Percentiles rank a stretch among this genome's conserved stretches.
Evolutionary conservation across 305 asterid species (phyloP).

Genomic region (Fraxinus platypoda): DNA sequence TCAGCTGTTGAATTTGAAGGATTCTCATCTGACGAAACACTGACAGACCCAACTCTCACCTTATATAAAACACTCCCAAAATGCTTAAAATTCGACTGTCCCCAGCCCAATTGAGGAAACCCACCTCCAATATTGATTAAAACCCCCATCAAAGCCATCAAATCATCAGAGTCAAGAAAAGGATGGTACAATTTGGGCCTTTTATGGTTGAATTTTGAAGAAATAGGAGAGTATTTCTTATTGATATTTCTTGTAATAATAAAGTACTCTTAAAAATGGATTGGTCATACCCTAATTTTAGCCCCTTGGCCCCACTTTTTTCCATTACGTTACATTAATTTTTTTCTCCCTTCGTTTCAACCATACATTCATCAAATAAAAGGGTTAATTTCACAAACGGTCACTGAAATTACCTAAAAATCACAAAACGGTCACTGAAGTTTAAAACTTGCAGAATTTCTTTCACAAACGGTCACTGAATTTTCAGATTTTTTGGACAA

Average conservation of each 20-base stretch:
- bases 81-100: not conserved
- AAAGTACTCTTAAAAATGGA: no score
- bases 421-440: no score
- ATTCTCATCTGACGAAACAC: conserved; percentile 5
- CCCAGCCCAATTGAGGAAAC: not conserved
- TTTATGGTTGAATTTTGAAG: not conserved
- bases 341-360: no score
- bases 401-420: no score
- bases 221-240: not conserved
- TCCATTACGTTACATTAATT: no score
- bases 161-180: not conserved
- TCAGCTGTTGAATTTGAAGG: conserved; percentile 3
- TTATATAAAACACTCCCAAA: not conserved
- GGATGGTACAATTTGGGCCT: not conserved
- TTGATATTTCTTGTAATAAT: not conserved
- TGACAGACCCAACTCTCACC: not conserved
- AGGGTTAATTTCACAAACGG: no score
- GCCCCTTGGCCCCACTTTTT: no score
- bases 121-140: not conserved
- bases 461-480: no score
- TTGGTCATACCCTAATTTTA: no score
- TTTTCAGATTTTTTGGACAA: no score
- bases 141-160: not conserved
- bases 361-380: no score
- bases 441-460: no score